These are phyloP conservation scores for Fusarium stilboides DNA, from an alignment of 2,329 filamentous ascomycete genomes.

Conservation along the genomic window DNA sequence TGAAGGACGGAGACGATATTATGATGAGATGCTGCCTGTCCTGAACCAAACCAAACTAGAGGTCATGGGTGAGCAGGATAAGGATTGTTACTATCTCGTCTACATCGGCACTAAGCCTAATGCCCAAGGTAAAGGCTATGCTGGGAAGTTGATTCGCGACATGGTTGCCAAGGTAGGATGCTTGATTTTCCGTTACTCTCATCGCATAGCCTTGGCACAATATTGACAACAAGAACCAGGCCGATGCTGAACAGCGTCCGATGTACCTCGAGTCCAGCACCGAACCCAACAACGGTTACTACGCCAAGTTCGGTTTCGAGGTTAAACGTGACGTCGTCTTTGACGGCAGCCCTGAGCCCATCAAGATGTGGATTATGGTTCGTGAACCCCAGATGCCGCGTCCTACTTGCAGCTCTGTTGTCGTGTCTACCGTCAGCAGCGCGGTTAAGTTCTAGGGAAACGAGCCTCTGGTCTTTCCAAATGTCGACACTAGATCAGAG, in stretches of 20 bases:
- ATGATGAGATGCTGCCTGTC: conserved; percentile 81
- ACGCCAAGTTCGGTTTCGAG: conserved; percentile 82
- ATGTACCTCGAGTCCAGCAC: conserved; percentile 87
- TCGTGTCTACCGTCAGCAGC: conserved; percentile 43
- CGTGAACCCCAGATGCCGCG: conserved; percentile 72
- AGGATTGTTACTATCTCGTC: conserved; percentile 84
- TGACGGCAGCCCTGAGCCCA: conserved; percentile 69
- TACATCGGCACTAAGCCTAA: conserved; percentile 84
- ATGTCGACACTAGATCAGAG: conserved; percentile 33
- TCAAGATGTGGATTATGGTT: conserved; percentile 85
- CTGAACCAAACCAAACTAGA: conserved; percentile 80
- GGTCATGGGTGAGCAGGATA: conserved; percentile 76
- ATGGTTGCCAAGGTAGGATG: conserved; percentile 73
- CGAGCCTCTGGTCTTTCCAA: conserved; percentile 39
- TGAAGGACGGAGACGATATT: conserved; percentile 82
- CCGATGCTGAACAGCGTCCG: conserved; percentile 76
- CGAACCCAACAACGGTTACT: conserved; percentile 77
- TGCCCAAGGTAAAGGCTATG: conserved; percentile 81
- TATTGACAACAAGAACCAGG: conserved; percentile 59
- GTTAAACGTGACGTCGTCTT: conserved; percentile 74
- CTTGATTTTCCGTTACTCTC: not conserved
- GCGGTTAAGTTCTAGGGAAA: conserved; percentile 47
- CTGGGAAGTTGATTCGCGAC: conserved; percentile 77
- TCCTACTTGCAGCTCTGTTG: conserved; percentile 44
- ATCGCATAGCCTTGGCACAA: not conserved